Evolutionary conservation across 352 stramenopile genomes (phyloP).

Genomic region (Aphanomyces euteiches): DNA sequence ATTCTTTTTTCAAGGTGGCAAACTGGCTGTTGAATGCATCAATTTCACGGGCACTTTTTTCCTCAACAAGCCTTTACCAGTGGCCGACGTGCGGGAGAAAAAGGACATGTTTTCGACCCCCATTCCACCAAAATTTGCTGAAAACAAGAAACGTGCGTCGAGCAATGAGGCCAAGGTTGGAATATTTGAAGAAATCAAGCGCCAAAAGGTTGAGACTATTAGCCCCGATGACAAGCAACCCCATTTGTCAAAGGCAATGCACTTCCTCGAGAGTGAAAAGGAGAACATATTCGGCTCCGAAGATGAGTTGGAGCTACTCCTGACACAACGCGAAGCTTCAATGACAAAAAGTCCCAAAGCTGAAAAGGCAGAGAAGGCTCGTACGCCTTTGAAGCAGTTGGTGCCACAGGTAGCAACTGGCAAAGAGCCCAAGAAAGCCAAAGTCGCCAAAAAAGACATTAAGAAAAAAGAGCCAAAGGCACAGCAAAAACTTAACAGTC

Average conservation of each 20-base stretch:
- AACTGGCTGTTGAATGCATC: conserved; percentile 63
- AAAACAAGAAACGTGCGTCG: conserved; percentile 4
- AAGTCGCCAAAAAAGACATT: neutral
- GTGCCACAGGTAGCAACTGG: neutral
- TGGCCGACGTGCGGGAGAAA: neutral
- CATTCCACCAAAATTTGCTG: conserved; percentile 1
- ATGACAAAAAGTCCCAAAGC: conserved; percentile 39
- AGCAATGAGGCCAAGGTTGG: neutral
- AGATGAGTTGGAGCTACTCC: conserved; percentile 42
- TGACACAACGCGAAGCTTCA: conserved; percentile 35
- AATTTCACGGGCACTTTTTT: conserved; percentile 71
- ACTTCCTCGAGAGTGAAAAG: conserved; percentile 26
- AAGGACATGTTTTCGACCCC: conserved; percentile 9
- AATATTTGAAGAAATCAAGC: conserved; percentile 26
- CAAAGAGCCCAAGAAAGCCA: neutral
- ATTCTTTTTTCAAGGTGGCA: conserved; percentile 57
- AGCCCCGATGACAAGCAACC: conserved; percentile 24
- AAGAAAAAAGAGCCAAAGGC: neutral
- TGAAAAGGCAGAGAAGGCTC: conserved; percentile 46
- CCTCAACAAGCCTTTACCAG: conserved; percentile 49
- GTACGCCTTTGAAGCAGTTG: conserved; percentile 36
- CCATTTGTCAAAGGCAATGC: conserved; percentile 18
- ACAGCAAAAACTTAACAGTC: neutral
- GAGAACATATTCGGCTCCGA: conserved; percentile 21
- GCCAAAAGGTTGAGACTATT: conserved; percentile 12